Evolutionary conservation across 768 basidiomycete genomes (phyloP).

Genomic region (Tricholoma terreum): DNA sequence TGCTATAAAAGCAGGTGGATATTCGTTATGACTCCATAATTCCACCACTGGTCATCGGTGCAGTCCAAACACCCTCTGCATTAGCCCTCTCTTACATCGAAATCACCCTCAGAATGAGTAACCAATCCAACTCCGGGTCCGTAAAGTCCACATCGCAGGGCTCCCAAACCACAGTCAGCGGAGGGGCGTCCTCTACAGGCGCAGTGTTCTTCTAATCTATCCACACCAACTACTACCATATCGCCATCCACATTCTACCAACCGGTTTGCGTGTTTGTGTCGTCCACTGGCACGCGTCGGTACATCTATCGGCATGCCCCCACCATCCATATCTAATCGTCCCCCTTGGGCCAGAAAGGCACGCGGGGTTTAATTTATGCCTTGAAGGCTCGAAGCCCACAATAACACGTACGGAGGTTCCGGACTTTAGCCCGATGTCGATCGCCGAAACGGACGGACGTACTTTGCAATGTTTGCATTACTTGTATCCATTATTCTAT

Average conservation of each 20-base stretch:
- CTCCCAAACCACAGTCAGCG: conserved; percentile 43
- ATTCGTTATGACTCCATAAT: conserved; percentile 32
- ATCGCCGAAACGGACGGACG: conserved; percentile 30
- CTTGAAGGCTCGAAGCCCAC: conserved; percentile 1
- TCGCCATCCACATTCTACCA: conserved; percentile 11
- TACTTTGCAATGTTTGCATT: conserved; percentile 4
- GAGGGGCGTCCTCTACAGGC: conserved; percentile 47
- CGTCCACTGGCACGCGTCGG: conserved; percentile 5
- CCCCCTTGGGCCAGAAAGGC: conserved; percentile 2
- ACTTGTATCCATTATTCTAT: conserved; percentile 22
- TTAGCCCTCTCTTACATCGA: background rate
- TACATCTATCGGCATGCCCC: conserved; percentile 7
- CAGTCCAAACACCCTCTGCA: conserved; percentile 4
- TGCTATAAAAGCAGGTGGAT: conserved; percentile 25
- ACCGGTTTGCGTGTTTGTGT: background rate
- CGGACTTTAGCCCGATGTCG: conserved; percentile 15
- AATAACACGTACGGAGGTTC: conserved; percentile 16
- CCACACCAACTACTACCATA: conserved; percentile 10
- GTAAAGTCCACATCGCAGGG: conserved; percentile 32
- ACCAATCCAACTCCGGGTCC: conserved; percentile 37
- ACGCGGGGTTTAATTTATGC: background rate
- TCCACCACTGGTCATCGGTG: conserved; percentile 15
- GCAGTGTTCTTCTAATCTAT: conserved; percentile 57
- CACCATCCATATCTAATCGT: conserved; percentile 6
- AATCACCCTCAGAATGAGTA: conserved; percentile 33